Evolutionary conservation across 495 filamentous ascomycete species (phyloP), one percentile per base, ranked within the genome.

Genomic region (Penicillium soppii): DNA sequence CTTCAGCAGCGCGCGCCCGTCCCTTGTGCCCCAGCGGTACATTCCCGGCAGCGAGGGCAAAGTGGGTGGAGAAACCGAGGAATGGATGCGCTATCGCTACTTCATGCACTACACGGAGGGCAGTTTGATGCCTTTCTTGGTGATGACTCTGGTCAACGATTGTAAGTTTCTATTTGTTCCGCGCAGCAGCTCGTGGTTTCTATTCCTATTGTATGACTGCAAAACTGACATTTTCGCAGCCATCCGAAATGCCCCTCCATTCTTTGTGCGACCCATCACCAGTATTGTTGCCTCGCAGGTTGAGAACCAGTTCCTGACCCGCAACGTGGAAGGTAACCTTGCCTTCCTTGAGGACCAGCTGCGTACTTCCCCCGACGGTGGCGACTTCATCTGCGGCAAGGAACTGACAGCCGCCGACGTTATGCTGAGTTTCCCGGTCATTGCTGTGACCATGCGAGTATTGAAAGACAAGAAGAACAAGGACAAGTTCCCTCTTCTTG

Each of bases 61-160:
- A 50, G 69, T 85, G 36, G 86, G 85, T 15, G 83, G 77, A 5
- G 89, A 91, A 75, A 86, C 79, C 2, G 87, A 90, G 69, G 75
- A 79, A 56, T 92, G 87, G 86, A 67, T 87, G 66, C 78, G 87
- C 26, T 88, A 86, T 70, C 81, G 87, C 58, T 89, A 88, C 69
- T 83, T 79, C 52, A 80, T 95, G 77, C 87, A 96, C 64, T 96
- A 91, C 68, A 75, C 80, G 8, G 91, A 97, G 67, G 89, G 89
- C 19, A 86, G 75, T 54, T 65, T 95, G 53, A 92, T 94, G 89
- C 72, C 80, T 3, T 79, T 82, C 50, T 47, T 90, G 56, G 62
- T 91, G 10, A 69, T 87, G 43, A 66, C 70, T 10, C 51, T 90
- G 19, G 58, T 91, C 25, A 66, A 84, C 27, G 65, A 77, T 29